Evolutionary conservation across 306 rosid species (phyloP), one percentile per base, ranked within the genome.

Genomic region (Quercus bicolor): DNA sequence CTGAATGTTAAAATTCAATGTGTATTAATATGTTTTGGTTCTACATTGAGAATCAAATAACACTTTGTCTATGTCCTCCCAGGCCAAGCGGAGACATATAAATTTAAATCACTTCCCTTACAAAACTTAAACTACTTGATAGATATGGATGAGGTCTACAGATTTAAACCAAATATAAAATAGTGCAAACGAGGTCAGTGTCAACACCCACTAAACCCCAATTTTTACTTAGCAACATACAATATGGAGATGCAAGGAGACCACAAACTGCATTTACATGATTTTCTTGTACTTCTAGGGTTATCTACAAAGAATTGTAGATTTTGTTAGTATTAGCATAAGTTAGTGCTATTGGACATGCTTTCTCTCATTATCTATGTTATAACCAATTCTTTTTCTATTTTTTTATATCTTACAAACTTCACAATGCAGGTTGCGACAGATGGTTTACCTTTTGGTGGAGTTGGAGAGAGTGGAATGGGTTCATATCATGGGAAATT

Each of bases 401-500:
- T 48, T 48, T 2, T 5, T 65, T 11, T 19, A 24, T 55, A n/a
- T 68, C 18, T 20, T n/a, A 70, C 71, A 26, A 54, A 66, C 52
- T 56, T 68, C 37, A 43, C 20, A 21, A 26, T 82, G 85, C 88
- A 92, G 97, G 88, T 90, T 70, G 89, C 86, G n/a, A 75, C 81
- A 20, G 61, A 56, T 1, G 92, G 96, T 6, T 84, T 93, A 74
- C 97, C 97, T 20, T 93, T 93, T 68, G 97, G 97, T 84, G 97
- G 97, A 74, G 94, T 93, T 3, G 97, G 84, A 78, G 97, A 93
- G 85, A 93, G 97, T 82, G 97, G 97, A 71, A 93, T 91, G 94
- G 97, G 97, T 2, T 77, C 77, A 33, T 93, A 93, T 76, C 97
- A 93, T 76, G 97, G 97, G 1, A 93, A 93, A 60, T 90, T 85